phyloP scores from a whole-genome alignment of 2,329 filamentous ascomycete genomes.

The Colletotrichum endophyticum region DNA sequence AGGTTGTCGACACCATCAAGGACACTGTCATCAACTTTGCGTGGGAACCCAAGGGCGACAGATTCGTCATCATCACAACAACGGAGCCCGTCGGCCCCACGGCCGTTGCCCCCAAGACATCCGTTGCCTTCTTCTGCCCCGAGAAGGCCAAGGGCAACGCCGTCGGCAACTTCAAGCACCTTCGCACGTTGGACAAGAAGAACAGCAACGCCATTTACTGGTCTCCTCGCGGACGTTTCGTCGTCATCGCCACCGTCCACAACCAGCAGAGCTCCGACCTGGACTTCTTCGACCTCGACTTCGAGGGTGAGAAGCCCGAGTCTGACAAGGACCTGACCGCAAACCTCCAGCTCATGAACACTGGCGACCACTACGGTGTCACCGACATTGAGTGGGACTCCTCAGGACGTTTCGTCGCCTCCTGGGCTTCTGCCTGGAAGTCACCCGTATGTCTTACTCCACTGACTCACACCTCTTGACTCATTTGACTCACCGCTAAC shows the following conservation, averaged over 20 bases:
- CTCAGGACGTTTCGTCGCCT: constrained; percentile 91
- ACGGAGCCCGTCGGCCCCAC: constrained; percentile 80
- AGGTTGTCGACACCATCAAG: constrained; percentile 97
- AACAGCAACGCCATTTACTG: constrained; percentile 99
- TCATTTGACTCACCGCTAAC: background rate
- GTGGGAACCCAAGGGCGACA: constrained; percentile 97
- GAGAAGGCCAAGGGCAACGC: constrained; percentile 86
- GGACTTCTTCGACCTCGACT: constrained; percentile 97
- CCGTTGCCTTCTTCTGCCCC: constrained; percentile 94
- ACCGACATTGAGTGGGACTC: constrained; percentile 99
- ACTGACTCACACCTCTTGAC: background rate
- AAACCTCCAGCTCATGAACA: constrained; percentile 94
- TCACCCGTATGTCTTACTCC: constrained; percentile 72
- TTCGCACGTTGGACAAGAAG: constrained; percentile 97
- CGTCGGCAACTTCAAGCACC: constrained; percentile 93
- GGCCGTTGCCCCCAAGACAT: constrained; percentile 89
- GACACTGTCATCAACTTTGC: constrained; percentile 99
- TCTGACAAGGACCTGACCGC: constrained; percentile 92
- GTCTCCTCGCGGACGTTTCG: constrained; percentile 94
- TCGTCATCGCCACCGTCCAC: constrained; percentile 90
- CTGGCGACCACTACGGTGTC: constrained; percentile 93
- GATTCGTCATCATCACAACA: constrained; percentile 96
- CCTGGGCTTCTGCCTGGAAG: constrained; percentile 94
- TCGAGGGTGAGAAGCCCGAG: constrained; percentile 95
- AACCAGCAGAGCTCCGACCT: constrained; percentile 94